Conservation (phyloP, 2,329 filamentous ascomycete species). For the Aspergillus melleus region DNA sequence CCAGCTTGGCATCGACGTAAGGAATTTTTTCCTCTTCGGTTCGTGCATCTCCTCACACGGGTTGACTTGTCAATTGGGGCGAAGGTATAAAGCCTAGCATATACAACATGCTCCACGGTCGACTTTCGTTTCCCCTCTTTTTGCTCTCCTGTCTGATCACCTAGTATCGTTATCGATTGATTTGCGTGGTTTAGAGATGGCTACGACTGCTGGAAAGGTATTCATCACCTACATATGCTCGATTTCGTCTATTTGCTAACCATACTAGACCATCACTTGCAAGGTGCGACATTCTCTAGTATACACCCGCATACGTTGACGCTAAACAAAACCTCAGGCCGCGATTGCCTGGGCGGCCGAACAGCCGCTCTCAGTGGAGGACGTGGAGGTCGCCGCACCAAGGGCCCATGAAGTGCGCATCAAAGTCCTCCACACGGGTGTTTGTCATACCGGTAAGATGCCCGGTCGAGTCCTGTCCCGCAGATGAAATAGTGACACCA, state of each 20-base stretch:
- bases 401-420: slow-evolving; percentile 92
- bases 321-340: slow-evolving; percentile 52
- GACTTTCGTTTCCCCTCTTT: no score
- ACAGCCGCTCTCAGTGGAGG: slow-evolving; percentile 82
- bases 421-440: slow-evolving; percentile 93
- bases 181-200: neutral
- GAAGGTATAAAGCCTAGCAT: no score
- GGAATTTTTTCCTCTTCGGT: no score
- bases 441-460: slow-evolving; percentile 85
- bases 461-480: slow-evolving; percentile 1
- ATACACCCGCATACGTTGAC: neutral
- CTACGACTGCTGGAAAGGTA: neutral
- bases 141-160: no score
- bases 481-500: neutral
- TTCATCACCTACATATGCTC: neutral
- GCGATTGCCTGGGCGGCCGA: slow-evolving; percentile 96
- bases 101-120: no score
- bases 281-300: slow-evolving; percentile 51
- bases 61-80: no score
- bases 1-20: no score
- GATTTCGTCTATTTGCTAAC: neutral
- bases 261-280: slow-evolving; percentile 78
- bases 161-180: no score
- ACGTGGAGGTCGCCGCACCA: slow-evolving; percentile 85
- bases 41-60: no score